Evolutionary conservation across 768 basidiomycete genomes (phyloP).

Genomic region (Serendipita sp.): DNA sequence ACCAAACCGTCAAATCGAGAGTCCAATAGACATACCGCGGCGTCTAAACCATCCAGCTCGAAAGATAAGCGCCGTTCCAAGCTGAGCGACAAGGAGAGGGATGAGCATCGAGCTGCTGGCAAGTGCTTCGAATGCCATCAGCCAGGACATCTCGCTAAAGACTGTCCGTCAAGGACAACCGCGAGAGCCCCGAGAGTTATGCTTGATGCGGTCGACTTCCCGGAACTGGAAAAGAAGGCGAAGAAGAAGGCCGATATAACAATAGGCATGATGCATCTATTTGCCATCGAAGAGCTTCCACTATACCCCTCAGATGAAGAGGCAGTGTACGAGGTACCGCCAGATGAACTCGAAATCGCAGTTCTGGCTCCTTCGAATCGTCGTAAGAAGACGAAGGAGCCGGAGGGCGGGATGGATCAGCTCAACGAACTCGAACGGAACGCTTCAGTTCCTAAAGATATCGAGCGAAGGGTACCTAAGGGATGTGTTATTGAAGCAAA

Average conservation of each 20-base stretch:
- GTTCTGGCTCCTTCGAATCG: no score
- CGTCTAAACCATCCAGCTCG: neutral
- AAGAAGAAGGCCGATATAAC: no score
- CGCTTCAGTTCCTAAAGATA: constrained; percentile 2
- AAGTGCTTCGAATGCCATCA: constrained; percentile 19
- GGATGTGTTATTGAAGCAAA: constrained; percentile 1
- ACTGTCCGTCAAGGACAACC: constrained; percentile 17
- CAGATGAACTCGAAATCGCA: no score
- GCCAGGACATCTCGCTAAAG: constrained; percentile 17
- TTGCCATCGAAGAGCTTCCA: no score
- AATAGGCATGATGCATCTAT: no score
- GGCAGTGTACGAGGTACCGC: no score
- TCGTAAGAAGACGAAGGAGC: no score
- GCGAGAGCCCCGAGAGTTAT: constrained; percentile 3
- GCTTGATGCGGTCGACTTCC: neutral
- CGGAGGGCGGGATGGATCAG: no score
- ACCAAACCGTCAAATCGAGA: no score
- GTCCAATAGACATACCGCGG: no score
- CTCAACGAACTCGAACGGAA: constrained; percentile 6
- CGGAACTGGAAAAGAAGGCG: no score
- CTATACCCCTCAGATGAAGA: no score
- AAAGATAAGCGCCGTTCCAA: neutral
- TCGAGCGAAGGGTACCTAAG: constrained; percentile 3
- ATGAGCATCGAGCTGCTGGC: constrained; percentile 9
- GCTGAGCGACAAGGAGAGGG: neutral